Evolutionary conservation across 371 early-diverging fungal species (phyloP), one percentile per base, ranked within the genome.

Genomic region (Apophysomyces trapeziformis): DNA sequence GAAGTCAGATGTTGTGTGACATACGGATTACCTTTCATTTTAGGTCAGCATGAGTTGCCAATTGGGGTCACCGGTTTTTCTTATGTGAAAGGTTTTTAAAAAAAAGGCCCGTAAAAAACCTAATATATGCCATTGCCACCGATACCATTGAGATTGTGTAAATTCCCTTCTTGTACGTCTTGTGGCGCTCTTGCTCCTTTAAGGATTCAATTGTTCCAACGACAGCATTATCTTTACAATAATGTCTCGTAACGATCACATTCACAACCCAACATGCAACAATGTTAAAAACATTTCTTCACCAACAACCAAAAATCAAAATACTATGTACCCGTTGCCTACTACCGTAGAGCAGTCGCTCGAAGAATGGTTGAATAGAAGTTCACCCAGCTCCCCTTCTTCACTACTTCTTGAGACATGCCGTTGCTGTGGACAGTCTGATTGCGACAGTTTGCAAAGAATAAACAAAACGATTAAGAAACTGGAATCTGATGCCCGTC

Each of bases 401-500:
- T 66, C 73, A 7, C 68, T 68, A 8, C 54, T 58, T 2, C 58
- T 71, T 9, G 70, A 73, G 41, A 65, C 54, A 0, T 81, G 81
- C 65, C 62, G 66, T 35, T 82, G 83, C 38, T 82, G 83, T 65
- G 64, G 72, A 2, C 66, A 70, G 44, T 44, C 44, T 8, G 63
- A 73, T n/a, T 82, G 83, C 35, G 67, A 72, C 5, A 66, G 64
- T 32, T 60, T 72, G 57, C 75, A 76, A 26, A 57, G 63, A 5
- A 43, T 79, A 5, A 50, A 71, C 4, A 68, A 65, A 21, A 68
- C 73, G 11, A 76, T 82, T n/a, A 57, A 63, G 39, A 79, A 78
- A 61, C 60, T 82, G 18, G 83, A 82, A 60, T 61, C 64, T 6
- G 79, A 82, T 64, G 60, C 77, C 66, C 74, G 78, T 56, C 64